Base-by-base conservation (phyloP, 441 rosid genomes). In the Gossypium aridum region DNA sequence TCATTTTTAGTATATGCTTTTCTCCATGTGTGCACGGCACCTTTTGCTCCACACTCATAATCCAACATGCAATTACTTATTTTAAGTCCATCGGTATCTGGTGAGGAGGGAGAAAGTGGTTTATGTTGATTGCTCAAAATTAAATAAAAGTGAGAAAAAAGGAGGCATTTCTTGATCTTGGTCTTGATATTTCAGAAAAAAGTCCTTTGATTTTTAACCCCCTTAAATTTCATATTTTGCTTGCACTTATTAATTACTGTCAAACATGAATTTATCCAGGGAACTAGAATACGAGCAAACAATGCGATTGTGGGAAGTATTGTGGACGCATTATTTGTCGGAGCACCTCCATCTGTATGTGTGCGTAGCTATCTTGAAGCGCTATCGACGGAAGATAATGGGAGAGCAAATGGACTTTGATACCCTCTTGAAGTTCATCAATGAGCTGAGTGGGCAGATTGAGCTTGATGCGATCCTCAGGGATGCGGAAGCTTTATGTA, bases 401-500 rank as follows among this genome's bases (percentile, higher is more conserved):
- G 94, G 98, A 57, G 94, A 92, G 78, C 87, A 86, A 81, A 96
- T 96, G 99, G 98, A 92, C 83, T 96, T 96, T 2, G 99, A 96
- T 84, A 91, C 98, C 0, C 97, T 96, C 34, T 82, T 94, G 87
- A 96, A 94, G 83, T 96, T 96, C 82, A 96, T 92, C 70, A 96
- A 94, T 3, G 99, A 92, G 83, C 86, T 94, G 76, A 94, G 95
- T 43, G 95, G 98, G 63, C 88, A 75, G 61, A 89, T 96, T 31
- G 92, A 96, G 76, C 90, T 91, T 9, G 91, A 94, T 64, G 76
- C 91, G 16, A 76, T 85, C 70, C 80, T 91, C 56, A 92, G 95
- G 88, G 98, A 94, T 65, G 98, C 98, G 0, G 99, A 92, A 85
- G 99, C 95, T 37, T 81, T 94, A 78, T 96, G 98, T 84, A 86